phyloP scores from a whole-genome alignment of 2,329 filamentous ascomycete genomes.

The Paraphoma sp. region DNA sequence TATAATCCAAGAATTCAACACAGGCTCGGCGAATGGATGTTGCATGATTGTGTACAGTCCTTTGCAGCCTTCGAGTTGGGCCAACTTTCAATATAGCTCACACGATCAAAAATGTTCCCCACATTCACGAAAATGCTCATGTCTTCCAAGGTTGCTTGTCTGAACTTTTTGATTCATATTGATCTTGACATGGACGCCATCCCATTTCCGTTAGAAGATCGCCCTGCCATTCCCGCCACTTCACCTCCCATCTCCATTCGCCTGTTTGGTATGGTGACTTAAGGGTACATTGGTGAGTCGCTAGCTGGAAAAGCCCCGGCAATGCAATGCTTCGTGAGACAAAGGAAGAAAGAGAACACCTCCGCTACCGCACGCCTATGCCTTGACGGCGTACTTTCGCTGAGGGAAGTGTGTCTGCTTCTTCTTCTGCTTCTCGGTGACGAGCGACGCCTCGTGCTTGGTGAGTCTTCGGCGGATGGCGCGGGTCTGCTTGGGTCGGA shows the following conservation, averaged over 20 bases:
- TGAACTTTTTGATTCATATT: slow-evolving; percentile 51
- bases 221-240: slow-evolving; percentile 41
- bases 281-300: slow-evolving; percentile 49
- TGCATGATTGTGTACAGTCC: no score
- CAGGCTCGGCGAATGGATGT: no score
- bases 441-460: slow-evolving; percentile 83
- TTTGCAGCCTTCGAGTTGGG: no score
- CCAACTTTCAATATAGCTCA: no score
- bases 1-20: not conserved
- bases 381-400: slow-evolving; percentile 99
- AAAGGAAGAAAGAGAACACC: slow-evolving; percentile 47
- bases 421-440: slow-evolving; percentile 97
- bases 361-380: slow-evolving; percentile 51
- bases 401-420: slow-evolving; percentile 94
- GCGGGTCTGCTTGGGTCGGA: slow-evolving; percentile 97
- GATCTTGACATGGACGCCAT: slow-evolving; percentile 50
- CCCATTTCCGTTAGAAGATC: slow-evolving; percentile 48
- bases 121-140: no score
- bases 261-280: slow-evolving; percentile 41
- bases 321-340: slow-evolving; percentile 51
- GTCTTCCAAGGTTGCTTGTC: slow-evolving; percentile 21
- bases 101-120: no score
- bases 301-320: slow-evolving; percentile 48
- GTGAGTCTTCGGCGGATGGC: slow-evolving; percentile 96
- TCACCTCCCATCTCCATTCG: slow-evolving; percentile 40